A percentile compares a stretch with the other conserved stretches of the same genome.
phyloP scores from a whole-genome alignment of 371 early-diverging fungal genomes.

The Mucor plumbeus region DNA sequence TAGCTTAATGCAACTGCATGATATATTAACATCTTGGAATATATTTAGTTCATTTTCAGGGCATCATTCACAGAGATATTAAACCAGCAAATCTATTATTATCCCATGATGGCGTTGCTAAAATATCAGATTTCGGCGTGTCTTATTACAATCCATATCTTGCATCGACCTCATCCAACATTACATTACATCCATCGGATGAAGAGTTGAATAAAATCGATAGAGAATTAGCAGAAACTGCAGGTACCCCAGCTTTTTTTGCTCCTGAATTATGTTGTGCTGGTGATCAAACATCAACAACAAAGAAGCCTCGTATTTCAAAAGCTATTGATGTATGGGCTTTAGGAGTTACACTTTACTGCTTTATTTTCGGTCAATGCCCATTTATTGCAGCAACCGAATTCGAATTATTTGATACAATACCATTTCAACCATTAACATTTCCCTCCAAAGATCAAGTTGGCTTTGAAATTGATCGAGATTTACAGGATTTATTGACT shows the following conservation, averaged over 20 bases:
- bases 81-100: slow-evolving; percentile 92
- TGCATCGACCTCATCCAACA: slow-evolving; percentile 29
- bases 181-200: slow-evolving; percentile 16
- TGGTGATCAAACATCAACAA: slow-evolving; percentile 28
- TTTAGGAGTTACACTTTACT: slow-evolving; percentile 98
- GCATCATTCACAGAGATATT: slow-evolving; percentile 95
- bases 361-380: slow-evolving; percentile 93
- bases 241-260: slow-evolving; percentile 97
- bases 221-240: slow-evolving; percentile 91
- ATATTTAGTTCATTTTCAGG: slow-evolving; percentile 81
- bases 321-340: slow-evolving; percentile 98
- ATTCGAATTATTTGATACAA: slow-evolving; percentile 92
- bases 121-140: slow-evolving; percentile 97
- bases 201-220: slow-evolving; percentile 50
- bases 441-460: slow-evolving; percentile 40
- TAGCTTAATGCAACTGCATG: not conserved
- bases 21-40: not conserved
- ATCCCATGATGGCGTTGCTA: slow-evolving; percentile 76
- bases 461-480: slow-evolving; percentile 29
- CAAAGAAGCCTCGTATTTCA: slow-evolving; percentile 62
- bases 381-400: slow-evolving; percentile 98
- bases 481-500: slow-evolving; percentile 70
- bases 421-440: slow-evolving; percentile 68
- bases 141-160: slow-evolving; percentile 68
- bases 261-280: slow-evolving; percentile 95